Conservation (phyloP, 83 land plant genomes). For the Isoetes engelmannii region DNA sequence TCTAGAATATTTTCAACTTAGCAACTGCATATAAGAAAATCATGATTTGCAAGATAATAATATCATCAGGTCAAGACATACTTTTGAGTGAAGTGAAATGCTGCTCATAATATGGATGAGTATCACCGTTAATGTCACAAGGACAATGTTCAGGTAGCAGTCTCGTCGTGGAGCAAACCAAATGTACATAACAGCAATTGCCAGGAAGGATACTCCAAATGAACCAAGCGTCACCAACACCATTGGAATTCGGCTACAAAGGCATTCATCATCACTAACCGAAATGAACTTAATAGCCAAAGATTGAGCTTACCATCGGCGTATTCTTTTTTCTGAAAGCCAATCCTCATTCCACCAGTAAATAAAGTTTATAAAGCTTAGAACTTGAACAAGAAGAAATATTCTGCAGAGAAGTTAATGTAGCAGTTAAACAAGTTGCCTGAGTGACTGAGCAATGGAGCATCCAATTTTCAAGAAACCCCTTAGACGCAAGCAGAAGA, state of each 20-base stretch:
- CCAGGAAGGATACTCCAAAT: slow-evolving; percentile 11
- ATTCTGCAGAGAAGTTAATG: slow-evolving; percentile 15
- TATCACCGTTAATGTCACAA: slow-evolving; percentile 57
- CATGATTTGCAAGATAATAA: no score
- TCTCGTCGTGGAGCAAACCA: slow-evolving; percentile 48
- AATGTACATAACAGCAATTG: slow-evolving; percentile 21
- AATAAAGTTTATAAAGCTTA: slow-evolving; percentile 28
- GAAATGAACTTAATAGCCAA: background rate
- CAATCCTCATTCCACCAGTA: slow-evolving; percentile 42
- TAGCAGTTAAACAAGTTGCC: background rate
- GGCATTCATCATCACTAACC: background rate
- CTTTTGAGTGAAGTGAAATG: slow-evolving; percentile 68
- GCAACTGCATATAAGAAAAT: no score
- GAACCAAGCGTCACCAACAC: slow-evolving; percentile 12
- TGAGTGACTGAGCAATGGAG: no score
- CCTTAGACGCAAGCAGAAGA: no score
- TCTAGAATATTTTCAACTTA: slow-evolving; percentile 24
- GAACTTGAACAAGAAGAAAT: slow-evolving; percentile 26
- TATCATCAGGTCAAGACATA: slow-evolving; percentile 19
- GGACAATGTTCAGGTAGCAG: slow-evolving; percentile 68
- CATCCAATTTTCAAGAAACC: no score
- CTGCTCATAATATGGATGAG: slow-evolving; percentile 57
- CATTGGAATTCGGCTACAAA: slow-evolving; percentile 27
- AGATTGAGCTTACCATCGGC: slow-evolving; percentile 20
- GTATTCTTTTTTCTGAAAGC: slow-evolving; percentile 25